A percentile compares a stretch with the other conserved stretches of the same genome.
These are phyloP conservation scores for Ophiostoma pallidulum DNA, from an alignment of 2,329 filamentous ascomycete species.

Conservation along the genomic window DNA sequence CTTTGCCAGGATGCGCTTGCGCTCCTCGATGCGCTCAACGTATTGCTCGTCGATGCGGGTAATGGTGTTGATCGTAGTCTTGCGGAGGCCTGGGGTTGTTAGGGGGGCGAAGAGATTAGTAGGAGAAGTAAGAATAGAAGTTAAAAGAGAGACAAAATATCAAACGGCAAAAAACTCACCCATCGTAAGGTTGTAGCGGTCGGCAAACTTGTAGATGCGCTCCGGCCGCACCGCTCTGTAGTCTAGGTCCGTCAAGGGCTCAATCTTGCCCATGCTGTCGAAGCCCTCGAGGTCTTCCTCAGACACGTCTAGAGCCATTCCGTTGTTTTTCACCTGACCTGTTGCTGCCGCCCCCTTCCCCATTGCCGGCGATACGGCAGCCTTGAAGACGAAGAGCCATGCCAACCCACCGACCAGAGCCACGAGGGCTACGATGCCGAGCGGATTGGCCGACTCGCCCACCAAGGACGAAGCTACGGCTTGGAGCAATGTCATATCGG, in stretches of 20 bases:
- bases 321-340: background rate
- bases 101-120: no score
- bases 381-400: background rate
- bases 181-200: slow-evolving; percentile 16
- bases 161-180: slow-evolving; percentile 3
- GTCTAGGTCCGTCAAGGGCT: slow-evolving; percentile 8
- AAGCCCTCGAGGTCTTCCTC: background rate
- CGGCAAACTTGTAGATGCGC: slow-evolving; percentile 14
- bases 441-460: background rate
- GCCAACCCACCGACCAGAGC: background rate
- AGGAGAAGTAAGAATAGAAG: no score
- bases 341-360: background rate
- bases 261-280: slow-evolving; percentile 11
- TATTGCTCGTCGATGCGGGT: slow-evolving; percentile 14
- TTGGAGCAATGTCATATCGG: background rate
- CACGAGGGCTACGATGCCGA: background rate
- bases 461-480: background rate
- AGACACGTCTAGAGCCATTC: background rate
- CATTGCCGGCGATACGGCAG: background rate
- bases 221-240: slow-evolving; percentile 4
- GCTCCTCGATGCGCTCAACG: slow-evolving; percentile 11
- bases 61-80: slow-evolving; percentile 12
- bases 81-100: slow-evolving; percentile 11
- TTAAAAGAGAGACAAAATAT: no score
- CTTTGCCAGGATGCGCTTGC: slow-evolving; percentile 9